These are phyloP conservation scores for Hansfordia pulvinata DNA, from an alignment of 2,329 filamentous ascomycete genomes.

Conservation along the genomic window DNA sequence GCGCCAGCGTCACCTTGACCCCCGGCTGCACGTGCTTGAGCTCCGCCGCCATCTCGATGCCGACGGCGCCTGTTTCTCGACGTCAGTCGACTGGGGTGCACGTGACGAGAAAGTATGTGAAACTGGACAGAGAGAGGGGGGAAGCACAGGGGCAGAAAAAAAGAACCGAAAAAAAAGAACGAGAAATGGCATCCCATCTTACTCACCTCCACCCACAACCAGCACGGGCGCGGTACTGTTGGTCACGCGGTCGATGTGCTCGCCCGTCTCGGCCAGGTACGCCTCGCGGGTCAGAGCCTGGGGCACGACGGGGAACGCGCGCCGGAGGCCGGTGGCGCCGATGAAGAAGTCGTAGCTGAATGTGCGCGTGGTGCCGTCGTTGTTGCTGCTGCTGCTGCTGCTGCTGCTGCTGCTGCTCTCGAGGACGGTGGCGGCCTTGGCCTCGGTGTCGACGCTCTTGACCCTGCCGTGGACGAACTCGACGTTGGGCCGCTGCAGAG, in stretches of 20 bases:
- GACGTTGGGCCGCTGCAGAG: conserved; percentile 48
- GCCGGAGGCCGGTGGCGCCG: conserved; percentile 53
- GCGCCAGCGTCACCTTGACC: conserved; percentile 57
- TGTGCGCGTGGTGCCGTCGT: conserved; percentile 25
- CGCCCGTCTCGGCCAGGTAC: conserved; percentile 47
- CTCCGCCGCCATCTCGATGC: conserved; percentile 72
- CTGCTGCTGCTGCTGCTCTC: conserved; percentile 29
- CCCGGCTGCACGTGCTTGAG: conserved; percentile 54
- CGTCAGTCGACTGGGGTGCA: conserved; percentile 1
- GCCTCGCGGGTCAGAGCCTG: conserved; percentile 46
- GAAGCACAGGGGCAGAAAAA: conserved; percentile 1
- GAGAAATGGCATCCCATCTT: background rate
- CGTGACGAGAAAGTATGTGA: background rate
- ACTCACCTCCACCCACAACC: conserved; percentile 55
- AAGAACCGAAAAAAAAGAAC: too few relatives aligned
- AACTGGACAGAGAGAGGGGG: background rate
- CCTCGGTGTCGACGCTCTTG: conserved; percentile 40
- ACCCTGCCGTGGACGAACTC: conserved; percentile 54
- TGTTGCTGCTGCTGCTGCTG: conserved; percentile 25
- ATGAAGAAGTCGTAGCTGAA: conserved; percentile 63
- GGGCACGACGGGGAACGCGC: conserved; percentile 62
- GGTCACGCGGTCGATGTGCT: conserved; percentile 42
- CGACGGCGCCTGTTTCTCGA: conserved; percentile 46
- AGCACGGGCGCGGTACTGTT: conserved; percentile 45
- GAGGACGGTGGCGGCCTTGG: conserved; percentile 44